These are phyloP conservation scores for Moringa oleifera DNA, from an alignment of 345 rosid species.

Conservation along the genomic window DNA sequence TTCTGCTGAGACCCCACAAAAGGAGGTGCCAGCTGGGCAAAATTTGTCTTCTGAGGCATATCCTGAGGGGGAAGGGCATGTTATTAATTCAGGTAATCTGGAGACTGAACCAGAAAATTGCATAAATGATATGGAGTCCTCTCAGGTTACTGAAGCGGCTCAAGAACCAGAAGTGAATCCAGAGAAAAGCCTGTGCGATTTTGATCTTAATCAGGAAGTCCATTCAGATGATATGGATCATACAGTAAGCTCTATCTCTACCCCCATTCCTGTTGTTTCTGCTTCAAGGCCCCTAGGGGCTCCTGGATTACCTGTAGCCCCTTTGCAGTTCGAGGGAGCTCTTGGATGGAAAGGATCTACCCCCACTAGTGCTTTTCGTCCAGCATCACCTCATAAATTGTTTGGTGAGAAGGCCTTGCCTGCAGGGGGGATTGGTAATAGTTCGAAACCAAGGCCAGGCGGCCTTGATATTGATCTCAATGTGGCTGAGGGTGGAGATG, in stretches of 20 bases:
- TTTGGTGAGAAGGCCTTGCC: slow-evolving; percentile 27
- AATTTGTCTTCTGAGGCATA: slow-evolving; percentile 35
- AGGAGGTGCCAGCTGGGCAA: slow-evolving; percentile 38
- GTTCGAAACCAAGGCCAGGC: slow-evolving; percentile 40
- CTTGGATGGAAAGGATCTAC: slow-evolving; percentile 77
- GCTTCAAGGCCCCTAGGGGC: slow-evolving; percentile 52
- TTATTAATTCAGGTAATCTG: slow-evolving; percentile 27
- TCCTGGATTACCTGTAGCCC: slow-evolving; percentile 56
- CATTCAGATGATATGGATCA: slow-evolving; percentile 68
- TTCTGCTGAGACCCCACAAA: slow-evolving; percentile 22
- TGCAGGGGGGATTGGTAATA: slow-evolving; percentile 31
- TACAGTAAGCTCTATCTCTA: slow-evolving; percentile 32
- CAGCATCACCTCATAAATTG: slow-evolving; percentile 54
- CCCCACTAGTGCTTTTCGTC: slow-evolving; percentile 68
- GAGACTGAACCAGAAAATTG: slow-evolving; percentile 34
- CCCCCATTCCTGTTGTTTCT: slow-evolving; percentile 48
- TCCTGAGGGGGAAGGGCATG: slow-evolving; percentile 26
- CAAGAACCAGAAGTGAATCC: slow-evolving; percentile 43
- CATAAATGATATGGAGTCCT: slow-evolving; percentile 46
- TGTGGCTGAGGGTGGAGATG: slow-evolving; percentile 70
- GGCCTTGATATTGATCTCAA: slow-evolving; percentile 80
- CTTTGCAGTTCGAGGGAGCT: slow-evolving; percentile 58
- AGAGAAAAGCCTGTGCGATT: slow-evolving; percentile 55
- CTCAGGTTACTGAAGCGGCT: slow-evolving; percentile 47
- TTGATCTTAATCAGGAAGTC: slow-evolving; percentile 85